Conservation (phyloP, 1,284 basidiomycete genomes). For the Tausonia pullulans region DNA sequence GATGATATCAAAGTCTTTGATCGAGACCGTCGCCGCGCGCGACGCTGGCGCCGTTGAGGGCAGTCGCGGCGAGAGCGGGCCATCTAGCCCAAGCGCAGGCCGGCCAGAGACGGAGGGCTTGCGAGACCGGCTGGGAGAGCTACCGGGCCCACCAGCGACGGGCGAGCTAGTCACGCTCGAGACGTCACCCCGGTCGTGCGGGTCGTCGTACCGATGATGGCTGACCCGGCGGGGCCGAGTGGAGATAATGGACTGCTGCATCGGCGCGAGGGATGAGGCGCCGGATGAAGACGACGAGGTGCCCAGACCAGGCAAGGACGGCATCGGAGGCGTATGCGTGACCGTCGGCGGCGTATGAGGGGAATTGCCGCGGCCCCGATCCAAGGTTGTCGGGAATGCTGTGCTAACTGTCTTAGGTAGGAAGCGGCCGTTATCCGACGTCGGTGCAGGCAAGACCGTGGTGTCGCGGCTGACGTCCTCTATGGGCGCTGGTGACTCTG, state of each 20-base stretch:
- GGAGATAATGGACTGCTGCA: not conserved
- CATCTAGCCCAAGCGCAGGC: constrained; percentile 21
- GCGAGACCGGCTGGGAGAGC: constrained; percentile 2
- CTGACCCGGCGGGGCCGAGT: constrained; percentile 1
- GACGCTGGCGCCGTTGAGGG: constrained; percentile 64
- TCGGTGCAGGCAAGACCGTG: too few species aligned
- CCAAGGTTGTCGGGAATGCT: too few species aligned
- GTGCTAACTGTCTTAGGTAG: too few species aligned
- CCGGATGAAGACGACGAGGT: not conserved
- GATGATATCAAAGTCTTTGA: constrained; percentile 98
- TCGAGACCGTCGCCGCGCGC: constrained; percentile 74
- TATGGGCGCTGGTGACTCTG: too few species aligned
- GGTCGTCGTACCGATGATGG: not conserved
- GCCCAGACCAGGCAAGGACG: too few species aligned
- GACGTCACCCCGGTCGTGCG: too few species aligned
- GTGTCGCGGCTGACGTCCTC: too few species aligned
- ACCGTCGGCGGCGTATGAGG: too few species aligned
- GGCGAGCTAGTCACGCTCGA: too few species aligned
- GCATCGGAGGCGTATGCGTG: too few species aligned
- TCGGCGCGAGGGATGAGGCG: not conserved
- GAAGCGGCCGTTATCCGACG: too few species aligned
- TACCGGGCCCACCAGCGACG: not conserved
- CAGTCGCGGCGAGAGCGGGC: constrained; percentile 79
- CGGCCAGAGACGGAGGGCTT: constrained; percentile 5
- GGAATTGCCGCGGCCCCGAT: too few species aligned